Evolutionary conservation across 1,284 basidiomycete species (phyloP), one percentile per base, ranked within the genome.

Genomic region (Tylopilus orsonianus): DNA sequence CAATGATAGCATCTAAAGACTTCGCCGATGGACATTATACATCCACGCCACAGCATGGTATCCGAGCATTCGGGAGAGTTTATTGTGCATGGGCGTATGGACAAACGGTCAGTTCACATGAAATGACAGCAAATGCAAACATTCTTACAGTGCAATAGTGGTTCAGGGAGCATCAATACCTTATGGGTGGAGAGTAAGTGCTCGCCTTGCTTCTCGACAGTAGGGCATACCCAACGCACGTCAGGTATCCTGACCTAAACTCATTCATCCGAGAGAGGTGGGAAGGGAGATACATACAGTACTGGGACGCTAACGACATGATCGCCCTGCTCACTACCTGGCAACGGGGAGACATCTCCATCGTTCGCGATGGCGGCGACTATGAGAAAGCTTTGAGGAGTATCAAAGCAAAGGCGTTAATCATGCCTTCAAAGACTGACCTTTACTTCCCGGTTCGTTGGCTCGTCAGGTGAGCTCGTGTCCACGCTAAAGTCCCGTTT

Each of bases 261-360:
- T 57, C 61, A 13, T 68, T 61, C 53, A 41, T 73, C 16, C 56
- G 60, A 18, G 71, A 69, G 46, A 56, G 54, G 18, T 73, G 71
- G 71, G 71, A 73, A 53, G 67, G 55, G 36, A 53, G 66, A 29
- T 67, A 56, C 50, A 45, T 71, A 26, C 48, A 54, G 13, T 43
- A 58, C 36, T 73, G 72, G 70, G 72, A 74, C 33, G 71, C 71
- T 39, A 72, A 74, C 50, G 70, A 73, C 53, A 65, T 72, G 57
- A 50, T 73, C 27, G 58, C 65, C 23, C 57, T 74, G 14, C 56
- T 73, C 36, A 57, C 61, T 27, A 74, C 72, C 16, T 73, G 71
- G 71, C 67, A 72, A 43, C 59, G 48, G 3, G 71, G 68, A 27
- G 72, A 75, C 53, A 62, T 74, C 27, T 69, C 73, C 24, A 54